Evolutionary conservation across 805 yeast species (phyloP), one percentile per base, ranked within the genome.

Genomic region (Monosporozyma siamensis): DNA sequence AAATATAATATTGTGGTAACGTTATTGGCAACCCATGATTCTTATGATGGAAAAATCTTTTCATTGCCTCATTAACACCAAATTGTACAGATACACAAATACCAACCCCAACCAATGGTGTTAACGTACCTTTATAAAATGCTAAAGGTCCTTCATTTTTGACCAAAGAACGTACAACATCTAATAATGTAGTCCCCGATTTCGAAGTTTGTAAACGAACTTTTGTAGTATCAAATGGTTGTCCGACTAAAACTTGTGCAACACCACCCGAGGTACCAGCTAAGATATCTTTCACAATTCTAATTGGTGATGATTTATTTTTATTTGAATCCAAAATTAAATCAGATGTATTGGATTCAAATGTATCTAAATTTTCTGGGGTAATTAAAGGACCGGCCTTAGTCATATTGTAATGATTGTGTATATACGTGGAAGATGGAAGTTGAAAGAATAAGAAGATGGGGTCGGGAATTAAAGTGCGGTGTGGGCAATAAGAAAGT

Each of bases 51-150:
- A 83, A 88, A 46, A 71, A 67, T 55, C 97, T 72, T 66, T 92
- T 92, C 95, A 90, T 87, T 56, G 73, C 82, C 63, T 92, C 97
- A 57, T 89, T 89, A 29, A 87, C 95, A 37, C 95, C 92, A 58
- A 92, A 92, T 64, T 92, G 98, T 32, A 90, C 84, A 7, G 95
- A 85, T 10, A 92, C 97, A 70, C 97, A 89, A 0, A 95, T 95
- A 40, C 98, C 98, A n/a, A 90, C 86, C 10, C 98, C 98, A 27
- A 90, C 63, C 52, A 92, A 70, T 17, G 98, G 98, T 1, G 97
- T 89, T 52, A 88, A 56, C 1, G 96, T 88, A 27, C 98, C 98
- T 63, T 94, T 80, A 63, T 92, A 92, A 56, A 92, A 86, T 0
- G 94, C 98, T 29, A 67, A 45, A 6, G 80, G 74, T 2, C 98